Conservation (phyloP, 192 early-diverging fungal species). For the Funneliformis mosseae region DNA sequence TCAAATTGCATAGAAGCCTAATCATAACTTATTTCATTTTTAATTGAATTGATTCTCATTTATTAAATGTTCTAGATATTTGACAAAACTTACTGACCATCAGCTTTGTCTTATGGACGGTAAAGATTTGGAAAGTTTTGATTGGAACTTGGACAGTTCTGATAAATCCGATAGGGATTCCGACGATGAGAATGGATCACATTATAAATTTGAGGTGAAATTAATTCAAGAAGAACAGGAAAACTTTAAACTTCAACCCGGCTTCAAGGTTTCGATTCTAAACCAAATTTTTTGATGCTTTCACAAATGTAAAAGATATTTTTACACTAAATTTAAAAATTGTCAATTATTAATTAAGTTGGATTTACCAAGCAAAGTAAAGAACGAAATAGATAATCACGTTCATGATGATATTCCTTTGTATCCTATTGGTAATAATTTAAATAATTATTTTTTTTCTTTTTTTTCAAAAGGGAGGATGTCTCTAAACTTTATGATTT, state of each 20-base stretch:
- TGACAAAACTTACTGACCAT: conserved; percentile 31
- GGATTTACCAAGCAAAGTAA: neutral
- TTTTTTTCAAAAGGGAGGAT: neutral
- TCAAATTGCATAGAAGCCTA: neutral
- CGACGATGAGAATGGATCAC: neutral
- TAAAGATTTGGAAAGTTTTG: conserved; percentile 19
- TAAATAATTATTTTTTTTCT: too few species aligned
- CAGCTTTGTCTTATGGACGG: conserved; percentile 31
- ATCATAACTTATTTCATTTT: neutral
- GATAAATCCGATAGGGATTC: neutral
- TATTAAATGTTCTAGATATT: neutral
- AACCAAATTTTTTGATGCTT: neutral
- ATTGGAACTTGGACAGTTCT: neutral
- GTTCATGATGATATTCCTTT: neutral
- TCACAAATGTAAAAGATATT: too few species aligned
- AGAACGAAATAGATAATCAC: neutral
- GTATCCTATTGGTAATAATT: neutral
- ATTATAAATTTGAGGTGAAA: conserved; percentile 26
- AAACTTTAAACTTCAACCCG: neutral
- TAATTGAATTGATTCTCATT: neutral
- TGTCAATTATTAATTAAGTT: neutral
- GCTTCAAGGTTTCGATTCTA: neutral
- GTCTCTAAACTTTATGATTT: neutral
- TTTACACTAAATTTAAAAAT: too few species aligned
- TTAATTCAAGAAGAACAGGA: conserved; percentile 26